These are phyloP conservation scores for Leishmania braziliensis DNA, from an alignment of 208 protist species.

Conservation along the genomic window DNA sequence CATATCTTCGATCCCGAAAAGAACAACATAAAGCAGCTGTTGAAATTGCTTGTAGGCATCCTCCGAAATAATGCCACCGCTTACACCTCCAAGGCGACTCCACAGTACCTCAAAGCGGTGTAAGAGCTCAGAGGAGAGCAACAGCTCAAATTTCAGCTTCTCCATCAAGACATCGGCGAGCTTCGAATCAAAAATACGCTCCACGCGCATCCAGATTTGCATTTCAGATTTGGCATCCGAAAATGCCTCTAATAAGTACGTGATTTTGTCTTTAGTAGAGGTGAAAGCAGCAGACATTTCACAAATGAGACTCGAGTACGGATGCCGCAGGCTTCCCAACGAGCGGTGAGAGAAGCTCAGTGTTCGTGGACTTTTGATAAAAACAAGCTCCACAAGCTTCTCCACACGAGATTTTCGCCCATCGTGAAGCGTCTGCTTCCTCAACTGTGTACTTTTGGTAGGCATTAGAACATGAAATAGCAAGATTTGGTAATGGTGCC, in stretches of 20 bases:
- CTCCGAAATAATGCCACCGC: constrained; percentile 36
- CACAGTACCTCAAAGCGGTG: constrained; percentile 59
- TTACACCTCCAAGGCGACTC: constrained; percentile 34
- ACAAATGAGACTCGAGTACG: constrained; percentile 52
- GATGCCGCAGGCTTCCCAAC: constrained; percentile 66
- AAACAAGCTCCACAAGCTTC: constrained; percentile 66
- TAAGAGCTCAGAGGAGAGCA: constrained; percentile 42
- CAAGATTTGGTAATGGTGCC: neutral
- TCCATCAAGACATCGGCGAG: constrained; percentile 60
- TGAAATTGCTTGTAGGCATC: constrained; percentile 71
- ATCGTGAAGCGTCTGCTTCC: constrained; percentile 3
- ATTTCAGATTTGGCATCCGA: constrained; percentile 51
- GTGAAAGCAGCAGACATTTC: constrained; percentile 31
- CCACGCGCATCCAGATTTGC: constrained; percentile 55
- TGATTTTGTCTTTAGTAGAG: constrained; percentile 26
- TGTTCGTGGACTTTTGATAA: constrained; percentile 50
- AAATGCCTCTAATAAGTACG: constrained; percentile 58
- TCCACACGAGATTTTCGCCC: constrained; percentile 42
- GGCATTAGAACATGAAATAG: neutral
- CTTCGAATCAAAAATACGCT: constrained; percentile 68
- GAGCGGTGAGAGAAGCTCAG: constrained; percentile 80
- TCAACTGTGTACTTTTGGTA: neutral
- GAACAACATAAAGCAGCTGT: constrained; percentile 51
- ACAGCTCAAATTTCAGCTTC: constrained; percentile 45
- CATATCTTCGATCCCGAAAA: constrained; percentile 58